A percentile compares a stretch with the other conserved stretches of the same genome.
These are phyloP conservation scores for Cordyceps cicadae DNA, from an alignment of 2,329 filamentous ascomycete genomes.

Conservation along the genomic window DNA sequence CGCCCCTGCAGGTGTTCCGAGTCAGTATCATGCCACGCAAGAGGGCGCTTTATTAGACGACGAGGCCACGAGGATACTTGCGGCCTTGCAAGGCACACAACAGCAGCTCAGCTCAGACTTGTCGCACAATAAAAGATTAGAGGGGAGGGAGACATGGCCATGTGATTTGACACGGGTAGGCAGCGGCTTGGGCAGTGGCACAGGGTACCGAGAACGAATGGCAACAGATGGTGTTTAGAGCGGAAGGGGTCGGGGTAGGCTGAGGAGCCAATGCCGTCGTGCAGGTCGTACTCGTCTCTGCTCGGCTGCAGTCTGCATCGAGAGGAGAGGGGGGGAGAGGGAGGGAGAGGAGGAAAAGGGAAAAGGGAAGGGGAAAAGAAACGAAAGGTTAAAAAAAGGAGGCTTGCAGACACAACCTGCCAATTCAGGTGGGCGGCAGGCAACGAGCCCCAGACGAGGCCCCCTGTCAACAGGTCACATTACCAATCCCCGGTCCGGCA, in stretches of 20 bases:
- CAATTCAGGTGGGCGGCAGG: neutral
- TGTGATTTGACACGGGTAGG: neutral
- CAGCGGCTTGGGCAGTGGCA: neutral
- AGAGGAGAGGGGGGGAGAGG: neutral
- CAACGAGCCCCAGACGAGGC: neutral
- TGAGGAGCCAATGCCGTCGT: neutral
- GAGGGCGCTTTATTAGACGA: neutral
- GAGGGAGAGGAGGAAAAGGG: neutral
- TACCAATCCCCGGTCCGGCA: conserved; percentile 1
- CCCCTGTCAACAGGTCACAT: conserved; percentile 6
- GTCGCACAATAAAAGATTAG: neutral
- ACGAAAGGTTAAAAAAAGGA: neutral
- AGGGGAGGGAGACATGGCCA: neutral
- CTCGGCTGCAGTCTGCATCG: neutral
- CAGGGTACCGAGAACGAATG: neutral
- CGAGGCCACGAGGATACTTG: neutral
- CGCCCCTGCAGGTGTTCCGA: neutral
- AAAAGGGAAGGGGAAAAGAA: neutral
- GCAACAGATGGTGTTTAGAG: neutral
- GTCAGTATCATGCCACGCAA: neutral
- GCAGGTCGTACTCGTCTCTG: neutral
- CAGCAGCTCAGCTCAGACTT: neutral
- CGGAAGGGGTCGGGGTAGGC: neutral
- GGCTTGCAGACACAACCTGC: conserved; percentile 5
- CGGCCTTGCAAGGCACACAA: neutral